Percentiles rank a stretch among this genome's conserved stretches.
These are phyloP conservation scores for Podospora pseudocomata DNA, from an alignment of 495 filamentous ascomycete genomes.

Conservation along the genomic window DNA sequence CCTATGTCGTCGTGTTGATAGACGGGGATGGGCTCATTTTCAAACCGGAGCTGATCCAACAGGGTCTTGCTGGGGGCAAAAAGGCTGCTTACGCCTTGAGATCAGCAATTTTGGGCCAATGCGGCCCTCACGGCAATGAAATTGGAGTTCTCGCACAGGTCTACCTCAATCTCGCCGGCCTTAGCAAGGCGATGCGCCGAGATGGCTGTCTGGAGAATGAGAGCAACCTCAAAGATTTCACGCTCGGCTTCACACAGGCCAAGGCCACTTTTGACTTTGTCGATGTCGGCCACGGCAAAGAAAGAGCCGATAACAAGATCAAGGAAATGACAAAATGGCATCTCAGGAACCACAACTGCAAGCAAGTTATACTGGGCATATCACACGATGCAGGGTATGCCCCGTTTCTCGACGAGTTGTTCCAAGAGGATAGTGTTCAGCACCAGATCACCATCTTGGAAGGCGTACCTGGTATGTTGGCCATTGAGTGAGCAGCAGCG, in stretches of 20 bases:
- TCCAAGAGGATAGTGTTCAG: slow-evolving; percentile 50
- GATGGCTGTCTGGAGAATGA: slow-evolving; percentile 55
- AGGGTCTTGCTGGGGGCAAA: slow-evolving; percentile 67
- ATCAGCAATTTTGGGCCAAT: slow-evolving; percentile 49
- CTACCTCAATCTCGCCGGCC: slow-evolving; percentile 64
- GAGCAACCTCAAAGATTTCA: slow-evolving; percentile 60
- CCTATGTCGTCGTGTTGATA: slow-evolving; percentile 70
- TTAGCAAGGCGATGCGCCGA: slow-evolving; percentile 57
- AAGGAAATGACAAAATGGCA: slow-evolving; percentile 59
- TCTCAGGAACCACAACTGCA: slow-evolving; percentile 73
- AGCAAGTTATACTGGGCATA: slow-evolving; percentile 75
- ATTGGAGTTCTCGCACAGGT: slow-evolving; percentile 63
- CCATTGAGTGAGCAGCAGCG: background rate
- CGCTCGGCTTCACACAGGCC: slow-evolving; percentile 70
- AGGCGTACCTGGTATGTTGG: slow-evolving; percentile 52
- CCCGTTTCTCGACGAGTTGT: slow-evolving; percentile 62
- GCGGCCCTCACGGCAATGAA: slow-evolving; percentile 43
- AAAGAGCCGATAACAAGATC: slow-evolving; percentile 69
- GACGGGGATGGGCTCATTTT: slow-evolving; percentile 81
- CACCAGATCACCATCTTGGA: slow-evolving; percentile 70
- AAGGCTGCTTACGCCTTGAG: slow-evolving; percentile 63
- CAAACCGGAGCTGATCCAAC: slow-evolving; percentile 58
- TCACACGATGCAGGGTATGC: slow-evolving; percentile 73
- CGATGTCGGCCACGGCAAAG: slow-evolving; percentile 67
- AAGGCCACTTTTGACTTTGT: slow-evolving; percentile 69